These are phyloP conservation scores for Houttuynia cordata DNA, from an alignment of 164 flowering plant genomes.

Conservation along the genomic window DNA sequence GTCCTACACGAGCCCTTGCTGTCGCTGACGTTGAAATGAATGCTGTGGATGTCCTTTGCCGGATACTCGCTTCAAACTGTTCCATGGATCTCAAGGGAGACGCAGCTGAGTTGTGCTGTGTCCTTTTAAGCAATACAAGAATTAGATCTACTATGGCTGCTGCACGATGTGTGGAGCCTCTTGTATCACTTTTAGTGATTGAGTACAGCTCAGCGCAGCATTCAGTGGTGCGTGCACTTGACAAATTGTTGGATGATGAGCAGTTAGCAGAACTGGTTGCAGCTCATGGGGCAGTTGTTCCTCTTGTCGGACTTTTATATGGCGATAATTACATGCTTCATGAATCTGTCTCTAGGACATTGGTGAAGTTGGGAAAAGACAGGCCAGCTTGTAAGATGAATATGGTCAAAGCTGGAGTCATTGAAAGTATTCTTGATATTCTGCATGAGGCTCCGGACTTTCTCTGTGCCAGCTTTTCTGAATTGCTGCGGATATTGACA, in stretches of 20 bases:
- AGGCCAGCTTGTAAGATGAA: conserved; percentile 94
- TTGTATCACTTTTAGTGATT: conserved; percentile 74
- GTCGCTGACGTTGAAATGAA: conserved; percentile 92
- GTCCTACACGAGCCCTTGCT: conserved; percentile 77
- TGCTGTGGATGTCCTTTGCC: conserved; percentile 92
- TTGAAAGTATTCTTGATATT: conserved; percentile 74
- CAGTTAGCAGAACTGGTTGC: conserved; percentile 96
- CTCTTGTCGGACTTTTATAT: conserved; percentile 88
- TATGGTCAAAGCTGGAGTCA: conserved; percentile 94
- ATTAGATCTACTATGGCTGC: conserved; percentile 87
- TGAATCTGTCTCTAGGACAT: conserved; percentile 75
- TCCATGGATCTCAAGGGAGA: conserved; percentile 89
- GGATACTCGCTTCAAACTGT: conserved; percentile 80
- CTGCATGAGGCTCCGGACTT: conserved; percentile 93
- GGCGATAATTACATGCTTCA: conserved; percentile 72
- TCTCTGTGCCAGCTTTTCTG: conserved; percentile 80
- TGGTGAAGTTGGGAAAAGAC: conserved; percentile 95
- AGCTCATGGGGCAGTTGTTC: conserved; percentile 91
- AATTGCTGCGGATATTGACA: conserved; percentile 81
- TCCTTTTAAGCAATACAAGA: conserved; percentile 80
- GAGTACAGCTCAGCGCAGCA: conserved; percentile 83
- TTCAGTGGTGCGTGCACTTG: conserved; percentile 83
- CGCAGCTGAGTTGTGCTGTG: conserved; percentile 90
- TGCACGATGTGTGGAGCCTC: conserved; percentile 95
- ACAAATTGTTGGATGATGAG: conserved; percentile 84